Conservation (phyloP, 1,139 yeast species). For the Kluyveromyces marxianus region DNA sequence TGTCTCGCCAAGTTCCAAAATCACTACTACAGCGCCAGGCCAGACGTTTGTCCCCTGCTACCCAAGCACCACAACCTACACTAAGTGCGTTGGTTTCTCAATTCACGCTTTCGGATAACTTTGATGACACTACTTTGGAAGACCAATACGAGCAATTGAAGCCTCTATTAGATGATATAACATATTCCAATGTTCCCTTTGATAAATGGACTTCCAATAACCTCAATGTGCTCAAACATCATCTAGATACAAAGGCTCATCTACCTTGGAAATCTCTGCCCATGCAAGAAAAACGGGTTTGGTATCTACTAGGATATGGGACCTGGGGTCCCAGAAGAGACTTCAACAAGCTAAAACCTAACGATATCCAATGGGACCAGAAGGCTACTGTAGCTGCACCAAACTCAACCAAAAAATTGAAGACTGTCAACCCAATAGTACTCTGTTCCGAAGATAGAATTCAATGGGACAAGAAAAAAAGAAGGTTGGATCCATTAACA, state of each 20-base stretch:
- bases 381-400: background rate
- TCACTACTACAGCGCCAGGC: conserved; percentile 10
- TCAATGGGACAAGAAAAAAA: conserved; percentile 4
- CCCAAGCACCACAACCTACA: conserved; percentile 2
- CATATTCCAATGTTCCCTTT: conserved; percentile 1
- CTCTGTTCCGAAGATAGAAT: conserved; percentile 8
- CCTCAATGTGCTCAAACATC: conserved; percentile 1
- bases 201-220: conserved; percentile 2
- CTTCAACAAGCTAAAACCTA: conserved; percentile 2
- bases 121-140: conserved; percentile 2
- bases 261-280: conserved; percentile 1
- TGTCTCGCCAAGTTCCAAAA: conserved; percentile 8
- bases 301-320: conserved; percentile 17
- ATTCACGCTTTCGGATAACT: conserved; percentile 1
- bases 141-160: conserved; percentile 1
- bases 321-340: conserved; percentile 25
- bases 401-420: background rate
- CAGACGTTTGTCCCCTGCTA: conserved; percentile 6
- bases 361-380: conserved; percentile 7
- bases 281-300: conserved; percentile 1
- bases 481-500: conserved; percentile 7
- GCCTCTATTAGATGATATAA: background rate
- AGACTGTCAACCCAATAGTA: conserved; percentile 5
- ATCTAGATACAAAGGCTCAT: conserved; percentile 3
- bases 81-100: conserved; percentile 1